Evolutionary conservation across 495 filamentous ascomycete genomes (phyloP), one percentile per base, ranked within the genome.

Genomic region (Penicillium arizonense): DNA sequence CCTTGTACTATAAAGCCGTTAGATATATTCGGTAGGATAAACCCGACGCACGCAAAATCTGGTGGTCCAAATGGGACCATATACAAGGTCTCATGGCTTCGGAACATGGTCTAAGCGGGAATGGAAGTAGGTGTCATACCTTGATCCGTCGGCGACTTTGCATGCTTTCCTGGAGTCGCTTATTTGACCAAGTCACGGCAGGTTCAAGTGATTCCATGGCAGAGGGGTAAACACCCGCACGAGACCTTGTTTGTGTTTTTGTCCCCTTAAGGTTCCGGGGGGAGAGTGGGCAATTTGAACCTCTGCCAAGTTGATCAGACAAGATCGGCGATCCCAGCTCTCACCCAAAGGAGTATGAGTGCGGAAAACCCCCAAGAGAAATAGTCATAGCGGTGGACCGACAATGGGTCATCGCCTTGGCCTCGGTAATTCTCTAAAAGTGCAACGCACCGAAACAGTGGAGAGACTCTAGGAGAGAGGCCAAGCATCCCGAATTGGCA

Each of bases 161-260:
- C 50, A 57, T 42, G 18, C 41, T 50, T 14, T 23, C 18, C 42
- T 47, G 55, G 32, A 35, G 55, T 58, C 58, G 58, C 50, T 61
- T 61, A 48, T 52, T 61, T 11, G 54, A 33, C 44, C 44, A 49
- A 36, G 54, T 18, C 18, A 49, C 34, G 36, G 26, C 36, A 43
- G 28, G 12, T 34, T 35, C 20, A 20, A 28, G 39, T 32, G 30
- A 39, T 45, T 43, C 34, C 28, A 47, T 46, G 47, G 43, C 5
- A 41, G 16, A 41, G 36, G 26, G 5, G 30, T 20, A 37, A 23
- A 34, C 48, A 36, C 39, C 44, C 23, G 16, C 30, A 41, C 26
- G 42, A 36, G 32, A 47, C 45, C 33, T 10, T 18, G 30, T 14
- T 18, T 44, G 42, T 35, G 13, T 23, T 30, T 45, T 45, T 10